Evolutionary conservation across 768 basidiomycete species (phyloP).

Genomic region (Xerocomus potaroensis): DNA sequence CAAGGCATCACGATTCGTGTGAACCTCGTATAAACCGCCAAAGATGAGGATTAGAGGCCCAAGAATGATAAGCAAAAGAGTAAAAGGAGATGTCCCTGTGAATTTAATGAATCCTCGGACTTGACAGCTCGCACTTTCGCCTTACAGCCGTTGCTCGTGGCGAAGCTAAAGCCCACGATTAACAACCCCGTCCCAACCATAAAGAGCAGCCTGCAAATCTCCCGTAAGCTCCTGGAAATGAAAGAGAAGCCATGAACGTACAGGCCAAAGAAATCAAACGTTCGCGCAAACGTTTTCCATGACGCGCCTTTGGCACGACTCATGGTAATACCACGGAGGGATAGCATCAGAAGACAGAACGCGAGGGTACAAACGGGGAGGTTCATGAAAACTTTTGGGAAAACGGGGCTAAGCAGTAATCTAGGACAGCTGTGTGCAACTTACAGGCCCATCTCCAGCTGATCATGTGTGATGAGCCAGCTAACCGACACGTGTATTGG

Average conservation of each 20-base stretch:
- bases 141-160: slow-evolving; percentile 66
- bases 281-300: slow-evolving; percentile 49
- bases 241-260: slow-evolving; percentile 37
- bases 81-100: slow-evolving; percentile 61
- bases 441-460: slow-evolving; percentile 87
- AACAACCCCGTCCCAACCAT: slow-evolving; percentile 71
- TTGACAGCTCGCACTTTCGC: slow-evolving; percentile 1
- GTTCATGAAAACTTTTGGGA: slow-evolving; percentile 69
- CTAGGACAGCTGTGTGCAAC: slow-evolving; percentile 28
- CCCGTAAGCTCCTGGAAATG: slow-evolving; percentile 18
- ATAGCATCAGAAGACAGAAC: slow-evolving; percentile 49
- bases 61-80: slow-evolving; percentile 53
- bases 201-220: slow-evolving; percentile 54
- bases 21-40: slow-evolving; percentile 65
- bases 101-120: slow-evolving; percentile 13
- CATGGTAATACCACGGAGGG: slow-evolving; percentile 57
- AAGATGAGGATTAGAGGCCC: slow-evolving; percentile 52
- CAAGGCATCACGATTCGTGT: slow-evolving; percentile 63
- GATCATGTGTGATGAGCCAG: slow-evolving; percentile 30
- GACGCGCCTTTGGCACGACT: slow-evolving; percentile 45
- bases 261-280: slow-evolving; percentile 79
- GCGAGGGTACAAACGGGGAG: slow-evolving; percentile 68
- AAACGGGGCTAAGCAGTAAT: slow-evolving; percentile 14
- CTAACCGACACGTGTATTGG: slow-evolving; percentile 24
- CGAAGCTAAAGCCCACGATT: slow-evolving; percentile 78